Base-by-base conservation (phyloP, 768 basidiomycete genomes). In the Russula vinacea region DNA sequence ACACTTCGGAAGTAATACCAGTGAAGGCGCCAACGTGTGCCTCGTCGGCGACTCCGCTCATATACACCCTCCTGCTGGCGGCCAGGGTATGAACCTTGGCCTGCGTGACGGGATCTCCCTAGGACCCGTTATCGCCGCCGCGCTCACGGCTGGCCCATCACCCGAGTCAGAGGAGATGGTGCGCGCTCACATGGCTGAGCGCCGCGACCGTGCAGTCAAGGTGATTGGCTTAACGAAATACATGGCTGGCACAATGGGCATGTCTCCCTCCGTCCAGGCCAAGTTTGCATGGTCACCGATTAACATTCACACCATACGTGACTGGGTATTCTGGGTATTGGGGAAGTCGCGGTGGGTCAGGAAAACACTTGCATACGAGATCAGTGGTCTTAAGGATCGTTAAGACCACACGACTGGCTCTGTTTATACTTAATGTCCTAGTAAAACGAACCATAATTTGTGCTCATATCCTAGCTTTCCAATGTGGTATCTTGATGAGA, bases 21-120 rank as follows among this genome's bases (percentile, higher is more conserved):
- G 24, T 2, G 24, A 17, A 5, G 67, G 68, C 29, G 71, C 68
- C 16, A 64, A 62, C 13, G 56, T 74, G 6, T 44, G 62, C n/a
- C 68, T 82, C 42, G 47, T 79, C 8, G 80, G 80, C 5, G 80
- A 82, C 66, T 81, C 83, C 5, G 83, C 83, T 37, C 81, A 77
- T 65, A 78, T 83, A 52, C 83, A 83, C 62, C 80, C 83, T 0
- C 83, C 83, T 26, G 74, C 78, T 7, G 83, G 83, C 1, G 83
- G 83, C 1, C 82, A 83, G 59, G 83, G 83, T 13, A 81, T 84
- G 82, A 83, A 83, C 65, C 76, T 84, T n/a, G 81, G 83, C 6
- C 72, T 84, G n/a, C 77, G 82, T 17, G 83, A 84, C 64, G 82
- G 79, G 8, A 70, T 83, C 24, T 73, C 74, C 54, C 76, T 84